Evolutionary conservation across 495 filamentous ascomycete genomes (phyloP).

Genomic region (Neurospora intermedia): DNA sequence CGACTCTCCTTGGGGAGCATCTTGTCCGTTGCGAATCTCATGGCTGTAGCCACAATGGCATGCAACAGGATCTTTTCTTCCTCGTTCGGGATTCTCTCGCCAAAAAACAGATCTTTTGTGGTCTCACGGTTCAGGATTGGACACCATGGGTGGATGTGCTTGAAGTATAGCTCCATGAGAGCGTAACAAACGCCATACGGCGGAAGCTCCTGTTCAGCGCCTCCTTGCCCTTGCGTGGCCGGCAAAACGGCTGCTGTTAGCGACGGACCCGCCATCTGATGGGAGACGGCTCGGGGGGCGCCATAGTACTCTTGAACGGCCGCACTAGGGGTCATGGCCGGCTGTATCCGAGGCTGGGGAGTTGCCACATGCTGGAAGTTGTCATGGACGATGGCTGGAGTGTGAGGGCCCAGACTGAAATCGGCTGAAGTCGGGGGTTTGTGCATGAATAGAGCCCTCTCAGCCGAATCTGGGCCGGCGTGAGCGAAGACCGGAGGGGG

Average conservation of each 20-base stretch:
- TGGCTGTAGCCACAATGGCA: slow-evolving; percentile 74
- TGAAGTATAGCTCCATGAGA: slow-evolving; percentile 78
- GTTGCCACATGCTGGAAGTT: slow-evolving; percentile 15
- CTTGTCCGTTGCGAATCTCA: slow-evolving; percentile 68
- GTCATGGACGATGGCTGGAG: slow-evolving; percentile 17
- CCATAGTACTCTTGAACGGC: slow-evolving; percentile 38
- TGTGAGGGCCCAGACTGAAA: slow-evolving; percentile 18
- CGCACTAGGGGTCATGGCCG: slow-evolving; percentile 17
- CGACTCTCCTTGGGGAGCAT: slow-evolving; percentile 61
- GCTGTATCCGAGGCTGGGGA: slow-evolving; percentile 23
- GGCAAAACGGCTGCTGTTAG: slow-evolving; percentile 31
- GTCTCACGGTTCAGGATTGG: slow-evolving; percentile 75
- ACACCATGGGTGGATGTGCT: slow-evolving; percentile 85
- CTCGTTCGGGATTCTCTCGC: slow-evolving; percentile 61
- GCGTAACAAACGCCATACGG: slow-evolving; percentile 77
- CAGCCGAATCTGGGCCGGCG: slow-evolving; percentile 29
- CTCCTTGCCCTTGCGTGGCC: slow-evolving; percentile 26
- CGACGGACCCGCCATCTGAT: slow-evolving; percentile 16
- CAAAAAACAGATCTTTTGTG: slow-evolving; percentile 74
- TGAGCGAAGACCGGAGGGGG: slow-evolving; percentile 28
- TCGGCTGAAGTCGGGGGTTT: slow-evolving; percentile 41
- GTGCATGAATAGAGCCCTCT: slow-evolving; percentile 52
- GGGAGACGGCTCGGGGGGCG: background rate
- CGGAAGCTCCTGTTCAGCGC: slow-evolving; percentile 64
- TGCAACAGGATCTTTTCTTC: slow-evolving; percentile 74